phyloP scores from a whole-genome alignment of 768 basidiomycete species.

The Tricholoma saponaceum region DNA sequence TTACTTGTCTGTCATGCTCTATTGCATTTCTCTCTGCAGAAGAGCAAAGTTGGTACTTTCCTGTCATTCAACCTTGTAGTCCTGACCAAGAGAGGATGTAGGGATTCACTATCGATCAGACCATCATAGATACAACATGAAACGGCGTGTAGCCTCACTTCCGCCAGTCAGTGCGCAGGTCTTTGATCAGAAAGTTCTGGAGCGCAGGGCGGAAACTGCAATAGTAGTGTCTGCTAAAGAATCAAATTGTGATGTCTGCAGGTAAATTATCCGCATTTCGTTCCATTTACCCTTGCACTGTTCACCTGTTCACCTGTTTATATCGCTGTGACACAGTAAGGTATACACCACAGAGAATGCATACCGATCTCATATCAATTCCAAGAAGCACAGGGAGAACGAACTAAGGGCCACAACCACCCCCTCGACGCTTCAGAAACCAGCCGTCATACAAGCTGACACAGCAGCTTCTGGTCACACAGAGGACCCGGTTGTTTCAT shows the following conservation, averaged over 20 bases:
- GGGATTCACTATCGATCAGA: constrained; percentile 91
- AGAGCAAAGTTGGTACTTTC: constrained; percentile 66
- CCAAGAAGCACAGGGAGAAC: constrained; percentile 85
- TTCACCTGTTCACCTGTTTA: background rate
- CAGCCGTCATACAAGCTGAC: no score
- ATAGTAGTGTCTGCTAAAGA: constrained; percentile 57
- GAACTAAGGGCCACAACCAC: constrained; percentile 49
- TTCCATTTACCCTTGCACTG: background rate
- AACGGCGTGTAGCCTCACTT: constrained; percentile 86
- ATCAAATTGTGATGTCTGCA: constrained; percentile 75
- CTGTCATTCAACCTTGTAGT: background rate
- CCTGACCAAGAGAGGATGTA: constrained; percentile 21
- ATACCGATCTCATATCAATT: constrained; percentile 81
- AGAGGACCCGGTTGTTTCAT: background rate
- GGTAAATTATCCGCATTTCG: constrained; percentile 45
- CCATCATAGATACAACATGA: constrained; percentile 97
- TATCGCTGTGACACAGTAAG: constrained; percentile 52
- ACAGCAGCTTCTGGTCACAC: background rate
- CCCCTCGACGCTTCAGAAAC: background rate
- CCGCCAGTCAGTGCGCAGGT: constrained; percentile 73
- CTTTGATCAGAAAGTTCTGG: constrained; percentile 88
- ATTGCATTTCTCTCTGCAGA: constrained; percentile 82
- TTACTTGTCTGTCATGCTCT: constrained; percentile 88
- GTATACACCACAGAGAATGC: constrained; percentile 86
- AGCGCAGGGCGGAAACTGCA: constrained; percentile 73